Conservation (phyloP, 495 filamentous ascomycete species). For the Aspergillus avenaceus region DNA sequence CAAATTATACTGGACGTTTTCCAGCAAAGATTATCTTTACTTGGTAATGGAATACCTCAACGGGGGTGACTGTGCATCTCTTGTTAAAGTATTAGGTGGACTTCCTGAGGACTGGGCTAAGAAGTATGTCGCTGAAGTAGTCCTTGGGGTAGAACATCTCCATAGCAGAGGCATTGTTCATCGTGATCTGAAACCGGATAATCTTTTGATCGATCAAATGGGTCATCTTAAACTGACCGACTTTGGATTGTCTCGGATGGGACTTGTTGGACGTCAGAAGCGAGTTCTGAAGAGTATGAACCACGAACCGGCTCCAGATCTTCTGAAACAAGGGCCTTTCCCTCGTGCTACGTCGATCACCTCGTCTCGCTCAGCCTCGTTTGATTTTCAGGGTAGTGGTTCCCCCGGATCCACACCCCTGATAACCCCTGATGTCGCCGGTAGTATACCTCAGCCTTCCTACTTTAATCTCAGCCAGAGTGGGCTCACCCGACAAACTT, state of each 20-base stretch:
- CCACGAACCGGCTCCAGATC: slow-evolving; percentile 73
- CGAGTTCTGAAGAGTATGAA: slow-evolving; percentile 76
- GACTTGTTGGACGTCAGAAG: slow-evolving; percentile 92
- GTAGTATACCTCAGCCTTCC: slow-evolving; percentile 73
- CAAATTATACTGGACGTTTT: slow-evolving; percentile 98
- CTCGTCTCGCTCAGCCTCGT: slow-evolving; percentile 93
- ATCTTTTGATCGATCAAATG: slow-evolving; percentile 93
- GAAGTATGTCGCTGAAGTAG: slow-evolving; percentile 93
- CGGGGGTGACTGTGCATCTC: slow-evolving; percentile 91
- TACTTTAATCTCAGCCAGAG: slow-evolving; percentile 83
- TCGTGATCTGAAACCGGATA: slow-evolving; percentile 95
- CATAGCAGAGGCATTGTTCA: slow-evolving; percentile 94
- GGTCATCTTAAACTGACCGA: slow-evolving; percentile 96
- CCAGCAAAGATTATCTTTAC: slow-evolving; percentile 98
- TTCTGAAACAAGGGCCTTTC: slow-evolving; percentile 91
- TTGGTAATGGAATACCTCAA: slow-evolving; percentile 99
- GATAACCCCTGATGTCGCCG: slow-evolving; percentile 74
- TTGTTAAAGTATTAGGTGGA: slow-evolving; percentile 88
- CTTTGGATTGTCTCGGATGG: slow-evolving; percentile 97
- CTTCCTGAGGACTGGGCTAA: slow-evolving; percentile 96
- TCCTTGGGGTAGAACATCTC: slow-evolving; percentile 91
- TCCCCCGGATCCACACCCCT: slow-evolving; percentile 82
- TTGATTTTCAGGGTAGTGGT: slow-evolving; percentile 76
- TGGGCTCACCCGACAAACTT: slow-evolving; percentile 63
- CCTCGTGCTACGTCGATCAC: slow-evolving; percentile 76